Base-by-base conservation (phyloP, 1,284 basidiomycete genomes). In the Cryptococcus deneoformans region DNA sequence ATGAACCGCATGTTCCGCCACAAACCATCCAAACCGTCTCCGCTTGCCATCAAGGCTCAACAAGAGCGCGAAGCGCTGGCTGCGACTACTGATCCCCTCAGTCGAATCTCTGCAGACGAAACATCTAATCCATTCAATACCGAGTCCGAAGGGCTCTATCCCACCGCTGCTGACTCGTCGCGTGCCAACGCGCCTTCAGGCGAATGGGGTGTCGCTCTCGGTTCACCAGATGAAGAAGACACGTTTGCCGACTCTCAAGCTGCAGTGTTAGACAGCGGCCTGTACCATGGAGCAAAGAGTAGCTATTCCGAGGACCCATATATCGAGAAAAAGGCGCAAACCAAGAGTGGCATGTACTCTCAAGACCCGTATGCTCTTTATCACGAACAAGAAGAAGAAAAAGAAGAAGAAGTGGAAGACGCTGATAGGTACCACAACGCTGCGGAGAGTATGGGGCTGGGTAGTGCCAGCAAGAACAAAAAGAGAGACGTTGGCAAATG, bases 21-120 rank as follows among this genome's bases (percentile, higher is more conserved):
- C 59, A 66, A 69, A 54, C 75, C 76, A 0, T 67, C 68, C 20
- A 73, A 74, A 54, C 75, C 76, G 2, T 70, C 67, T 6, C 76
- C 76, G 2, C 64, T 77, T n/a, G 72, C 74, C 35, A 35, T 70
- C 11, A 58, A 54, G n/a, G 65, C 63, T 6, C 48, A 45, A 40
- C 52, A 57, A 34, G 48, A 62, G 40, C 39, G 42, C 5, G 49
- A 54, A 6, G 47, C 35, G 9, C 50, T 50, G 12, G 54, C 39
- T 37, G 54, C 48, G 14, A 24, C 43, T 16, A 36, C 34, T 12
- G 38, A 10, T 24, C 12, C 24, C 12, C 20, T 20, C 24, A 29
- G 3, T 29, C 29, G 29, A 29, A 29, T 29, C 29, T 29, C 29
- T 5, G 3, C 29, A 29, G 29, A 29, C 29, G n/a, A 46, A 24